Percentiles rank a stretch among this genome's conserved stretches.
These are phyloP conservation scores for Discostella stelligera DNA, from an alignment of 352 stramenopile species.

Conservation along the genomic window DNA sequence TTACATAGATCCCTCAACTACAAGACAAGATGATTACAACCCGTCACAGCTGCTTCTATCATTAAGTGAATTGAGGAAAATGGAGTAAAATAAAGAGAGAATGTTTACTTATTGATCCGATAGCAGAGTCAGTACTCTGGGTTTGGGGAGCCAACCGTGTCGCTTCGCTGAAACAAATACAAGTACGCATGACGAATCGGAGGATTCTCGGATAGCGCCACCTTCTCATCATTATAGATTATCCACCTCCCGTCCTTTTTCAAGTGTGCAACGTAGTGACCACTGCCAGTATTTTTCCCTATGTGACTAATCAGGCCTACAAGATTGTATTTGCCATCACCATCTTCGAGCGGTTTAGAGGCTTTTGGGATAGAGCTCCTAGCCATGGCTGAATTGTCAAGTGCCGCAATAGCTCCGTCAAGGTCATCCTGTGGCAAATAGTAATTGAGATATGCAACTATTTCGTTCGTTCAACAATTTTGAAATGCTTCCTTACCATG, in stretches of 20 bases:
- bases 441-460: constrained; percentile 8
- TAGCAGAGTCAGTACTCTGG: constrained; percentile 45
- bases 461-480: constrained; percentile 3
- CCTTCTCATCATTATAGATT: constrained; percentile 99
- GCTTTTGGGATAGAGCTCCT: constrained; percentile 30
- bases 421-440: constrained; percentile 83
- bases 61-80: constrained; percentile 43
- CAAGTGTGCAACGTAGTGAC: constrained; percentile 98
- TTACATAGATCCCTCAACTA: constrained; percentile 68
- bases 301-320: constrained; percentile 98
- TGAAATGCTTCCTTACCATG: constrained; percentile 76
- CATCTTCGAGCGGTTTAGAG: constrained; percentile 63
- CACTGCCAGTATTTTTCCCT: constrained; percentile 95
- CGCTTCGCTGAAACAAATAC: constrained; percentile 88
- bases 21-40: constrained; percentile 62
- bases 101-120: background rate
- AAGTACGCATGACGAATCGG: constrained; percentile 94
- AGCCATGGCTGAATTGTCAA: constrained; percentile 66
- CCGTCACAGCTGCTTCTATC: constrained; percentile 57
- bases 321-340: constrained; percentile 89
- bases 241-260: constrained; percentile 95
- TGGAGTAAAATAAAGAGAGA: constrained; percentile 13
- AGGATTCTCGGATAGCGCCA: constrained; percentile 91
- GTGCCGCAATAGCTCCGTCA: constrained; percentile 87
- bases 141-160: constrained; percentile 58